phyloP scores from a whole-genome alignment of 371 early-diverging fungal species.

The Mycotypha africana region DNA sequence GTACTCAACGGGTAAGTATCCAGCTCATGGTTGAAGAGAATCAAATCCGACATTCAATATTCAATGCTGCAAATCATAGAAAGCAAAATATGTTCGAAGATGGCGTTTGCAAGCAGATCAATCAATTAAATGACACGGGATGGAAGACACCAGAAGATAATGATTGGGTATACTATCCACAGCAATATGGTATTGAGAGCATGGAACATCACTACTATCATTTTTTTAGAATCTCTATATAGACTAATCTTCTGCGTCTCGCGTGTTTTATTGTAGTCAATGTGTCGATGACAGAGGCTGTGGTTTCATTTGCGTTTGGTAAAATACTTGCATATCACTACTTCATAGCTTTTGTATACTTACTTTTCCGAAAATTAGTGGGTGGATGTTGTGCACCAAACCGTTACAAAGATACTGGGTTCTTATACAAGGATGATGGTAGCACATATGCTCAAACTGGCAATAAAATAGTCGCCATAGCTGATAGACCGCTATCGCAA shows the following conservation, averaged over 20 bases:
- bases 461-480: conserved; percentile 28
- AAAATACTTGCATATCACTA: too few species aligned
- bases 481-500: conserved; percentile 32
- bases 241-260: too few species aligned
- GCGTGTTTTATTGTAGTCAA: too few species aligned
- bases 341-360: too few species aligned
- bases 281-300: conserved; percentile 19
- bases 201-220: too few species aligned
- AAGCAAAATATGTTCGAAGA: conserved; percentile 37
- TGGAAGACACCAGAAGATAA: conserved; percentile 30
- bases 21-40: too few species aligned
- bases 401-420: conserved; percentile 24
- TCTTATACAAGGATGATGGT: conserved; percentile 35
- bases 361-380: too few species aligned
- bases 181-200: conserved; percentile 27
- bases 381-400: conserved; percentile 46
- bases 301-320: conserved; percentile 29
- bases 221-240: too few species aligned
- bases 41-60: background rate
- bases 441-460: conserved; percentile 19
- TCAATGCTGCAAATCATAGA: conserved; percentile 7
- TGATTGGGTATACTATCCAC: conserved; percentile 44
- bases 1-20: conserved; percentile 15
- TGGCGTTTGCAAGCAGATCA: conserved; percentile 23
- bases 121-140: conserved; percentile 13